Evolutionary conservation across 2,329 filamentous ascomycete genomes (phyloP).

Genomic region (Talaromyces rugulosus): DNA sequence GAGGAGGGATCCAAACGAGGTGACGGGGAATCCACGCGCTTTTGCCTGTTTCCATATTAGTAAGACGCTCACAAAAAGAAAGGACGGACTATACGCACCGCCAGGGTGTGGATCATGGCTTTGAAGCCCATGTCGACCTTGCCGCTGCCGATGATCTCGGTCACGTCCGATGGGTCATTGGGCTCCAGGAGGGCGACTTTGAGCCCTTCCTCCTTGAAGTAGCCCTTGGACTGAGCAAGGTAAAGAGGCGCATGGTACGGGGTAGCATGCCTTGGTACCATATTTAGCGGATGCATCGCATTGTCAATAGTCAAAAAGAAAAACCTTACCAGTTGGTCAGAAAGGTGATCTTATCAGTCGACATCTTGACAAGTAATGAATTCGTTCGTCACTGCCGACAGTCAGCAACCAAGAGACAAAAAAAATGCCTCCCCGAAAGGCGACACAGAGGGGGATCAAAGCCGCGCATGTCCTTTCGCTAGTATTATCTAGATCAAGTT

Average conservation of each 20-base stretch:
- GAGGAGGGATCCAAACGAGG: constrained; percentile 68
- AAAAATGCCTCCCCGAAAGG: neutral
- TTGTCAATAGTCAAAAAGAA: neutral
- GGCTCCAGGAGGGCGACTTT: constrained; percentile 74
- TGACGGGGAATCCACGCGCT: constrained; percentile 68
- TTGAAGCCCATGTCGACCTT: constrained; percentile 78
- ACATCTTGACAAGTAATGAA: constrained; percentile 56
- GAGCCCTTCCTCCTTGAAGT: constrained; percentile 69
- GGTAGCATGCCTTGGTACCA: constrained; percentile 61
- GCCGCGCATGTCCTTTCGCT: constrained; percentile 85
- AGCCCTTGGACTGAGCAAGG: constrained; percentile 71
- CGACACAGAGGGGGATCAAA: constrained; percentile 38
- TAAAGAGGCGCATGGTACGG: constrained; percentile 77
- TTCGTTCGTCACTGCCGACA: constrained; percentile 14
- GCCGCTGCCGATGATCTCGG: constrained; percentile 71
- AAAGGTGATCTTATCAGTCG: constrained; percentile 81
- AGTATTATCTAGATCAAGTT: constrained; percentile 87
- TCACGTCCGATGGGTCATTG: constrained; percentile 76
- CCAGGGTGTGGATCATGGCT: constrained; percentile 78
- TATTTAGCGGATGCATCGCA: constrained; percentile 9
- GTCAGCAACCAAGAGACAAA: constrained; percentile 10
- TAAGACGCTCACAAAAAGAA: neutral
- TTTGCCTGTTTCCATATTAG: constrained; percentile 54
- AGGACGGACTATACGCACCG: constrained; percentile 42
- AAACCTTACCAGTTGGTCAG: constrained; percentile 70